Percentiles rank a stretch among this genome's conserved stretches.
phyloP scores from a whole-genome alignment of 2,329 filamentous ascomycete genomes.

The Clarireedia sp. region DNA sequence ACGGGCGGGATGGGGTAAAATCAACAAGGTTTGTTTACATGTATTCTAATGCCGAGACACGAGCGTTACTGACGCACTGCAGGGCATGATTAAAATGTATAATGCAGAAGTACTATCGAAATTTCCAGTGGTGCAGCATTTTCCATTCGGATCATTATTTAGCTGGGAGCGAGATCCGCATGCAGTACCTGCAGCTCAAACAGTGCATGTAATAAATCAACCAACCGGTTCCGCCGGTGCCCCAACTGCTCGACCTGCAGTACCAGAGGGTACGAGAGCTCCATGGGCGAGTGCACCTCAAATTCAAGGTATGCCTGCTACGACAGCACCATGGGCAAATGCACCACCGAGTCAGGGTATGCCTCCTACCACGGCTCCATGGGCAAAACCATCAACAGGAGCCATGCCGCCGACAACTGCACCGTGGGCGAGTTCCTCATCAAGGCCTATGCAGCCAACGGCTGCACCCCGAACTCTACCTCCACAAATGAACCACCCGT shows the following conservation, averaged over 20 bases:
- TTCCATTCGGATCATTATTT: constrained; percentile 74
- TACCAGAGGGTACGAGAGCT: constrained; percentile 23
- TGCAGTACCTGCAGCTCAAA: constrained; percentile 40
- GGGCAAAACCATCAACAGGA: neutral
- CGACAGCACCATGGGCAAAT: constrained; percentile 24
- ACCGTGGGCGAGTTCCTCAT: no score
- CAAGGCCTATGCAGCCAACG: neutral
- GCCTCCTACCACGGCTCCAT: neutral
- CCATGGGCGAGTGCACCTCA: constrained; percentile 21
- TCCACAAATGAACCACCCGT: neutral
- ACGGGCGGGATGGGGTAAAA: constrained; percentile 91
- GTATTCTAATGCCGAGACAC: neutral
- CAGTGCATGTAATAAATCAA: constrained; percentile 52
- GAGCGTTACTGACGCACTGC: neutral
- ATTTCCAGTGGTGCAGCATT: constrained; percentile 98
- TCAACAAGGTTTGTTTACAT: constrained; percentile 62
- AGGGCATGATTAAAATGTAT: constrained; percentile 99
- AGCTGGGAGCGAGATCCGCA: constrained; percentile 63
- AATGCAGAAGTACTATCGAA: constrained; percentile 93
- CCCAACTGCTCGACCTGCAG: constrained; percentile 14
- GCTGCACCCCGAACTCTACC: neutral
- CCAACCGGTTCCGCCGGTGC: constrained; percentile 29
- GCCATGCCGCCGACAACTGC: neutral
- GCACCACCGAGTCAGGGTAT: constrained; percentile 1
- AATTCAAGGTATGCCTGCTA: constrained; percentile 13